Evolutionary conservation across 441 rosid genomes (phyloP).

Genomic region (Adansonia grandidieri): DNA sequence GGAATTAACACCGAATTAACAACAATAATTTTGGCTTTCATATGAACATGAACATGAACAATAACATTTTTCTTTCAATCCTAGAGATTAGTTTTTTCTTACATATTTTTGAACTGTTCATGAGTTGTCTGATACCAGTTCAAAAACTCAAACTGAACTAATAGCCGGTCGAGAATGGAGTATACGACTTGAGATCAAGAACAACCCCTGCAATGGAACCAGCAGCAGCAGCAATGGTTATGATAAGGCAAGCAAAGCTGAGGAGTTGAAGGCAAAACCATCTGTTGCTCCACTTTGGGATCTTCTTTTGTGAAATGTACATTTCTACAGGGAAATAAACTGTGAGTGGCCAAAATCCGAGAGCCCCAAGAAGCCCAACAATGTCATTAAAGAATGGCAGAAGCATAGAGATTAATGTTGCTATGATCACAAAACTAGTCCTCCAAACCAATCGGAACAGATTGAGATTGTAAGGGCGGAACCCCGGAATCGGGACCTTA

Average conservation of each 20-base stretch:
- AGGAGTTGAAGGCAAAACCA: slow-evolving; percentile 76
- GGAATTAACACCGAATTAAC: neutral
- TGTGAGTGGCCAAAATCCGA: slow-evolving; percentile 90
- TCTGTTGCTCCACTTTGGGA: slow-evolving; percentile 67
- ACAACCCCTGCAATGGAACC: slow-evolving; percentile 77
- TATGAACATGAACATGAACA: slow-evolving; percentile 31
- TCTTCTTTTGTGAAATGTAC: slow-evolving; percentile 70
- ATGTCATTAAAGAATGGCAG: slow-evolving; percentile 84
- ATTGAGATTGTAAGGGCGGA: slow-evolving; percentile 49
- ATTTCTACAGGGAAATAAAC: slow-evolving; percentile 89
- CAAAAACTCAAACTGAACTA: slow-evolving; percentile 27
- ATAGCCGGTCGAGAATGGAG: slow-evolving; percentile 61
- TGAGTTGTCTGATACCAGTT: neutral
- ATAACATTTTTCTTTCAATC: neutral
- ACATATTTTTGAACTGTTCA: neutral
- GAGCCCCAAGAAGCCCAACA: slow-evolving; percentile 77
- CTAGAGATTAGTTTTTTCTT: neutral
- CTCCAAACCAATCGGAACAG: slow-evolving; percentile 75
- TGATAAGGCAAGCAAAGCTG: slow-evolving; percentile 59
- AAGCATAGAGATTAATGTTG: slow-evolving; percentile 78
- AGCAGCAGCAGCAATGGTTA: slow-evolving; percentile 69
- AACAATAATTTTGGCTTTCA: slow-evolving; percentile 6
- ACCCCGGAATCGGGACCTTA: slow-evolving; percentile 53
- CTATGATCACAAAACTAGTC: slow-evolving; percentile 62
- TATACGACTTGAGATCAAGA: slow-evolving; percentile 61